These are phyloP conservation scores for Arachnomyces sp. DNA, from an alignment of 2,329 filamentous ascomycete species.

Conservation along the genomic window DNA sequence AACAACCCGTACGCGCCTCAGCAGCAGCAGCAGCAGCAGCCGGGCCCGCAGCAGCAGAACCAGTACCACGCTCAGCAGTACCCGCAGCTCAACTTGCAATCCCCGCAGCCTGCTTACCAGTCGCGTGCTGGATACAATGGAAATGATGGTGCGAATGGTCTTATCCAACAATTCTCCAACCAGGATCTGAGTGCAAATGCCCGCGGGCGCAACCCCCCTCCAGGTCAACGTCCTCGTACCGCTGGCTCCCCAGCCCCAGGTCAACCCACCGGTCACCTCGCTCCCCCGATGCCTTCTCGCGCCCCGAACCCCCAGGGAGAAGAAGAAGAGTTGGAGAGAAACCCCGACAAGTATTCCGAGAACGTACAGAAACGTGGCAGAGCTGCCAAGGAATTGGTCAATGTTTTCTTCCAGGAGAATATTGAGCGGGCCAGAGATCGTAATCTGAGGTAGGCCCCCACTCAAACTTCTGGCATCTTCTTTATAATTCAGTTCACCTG, in stretches of 20 bases:
- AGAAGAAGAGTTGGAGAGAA: conserved; percentile 64
- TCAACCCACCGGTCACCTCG: conserved; percentile 56
- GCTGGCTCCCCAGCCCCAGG: conserved; percentile 55
- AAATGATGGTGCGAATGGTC: conserved; percentile 79
- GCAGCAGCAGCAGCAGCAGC: conserved; percentile 39
- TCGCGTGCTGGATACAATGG: conserved; percentile 43
- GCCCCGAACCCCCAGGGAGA: conserved; percentile 48
- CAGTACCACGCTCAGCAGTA: conserved; percentile 44
- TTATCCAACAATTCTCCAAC: conserved; percentile 93
- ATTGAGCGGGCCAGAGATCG: conserved; percentile 91
- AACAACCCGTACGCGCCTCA: conserved; percentile 48
- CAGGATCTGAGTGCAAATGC: conserved; percentile 76
- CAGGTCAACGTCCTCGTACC: conserved; percentile 68
- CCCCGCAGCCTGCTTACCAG: conserved; percentile 47
- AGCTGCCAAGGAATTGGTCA: conserved; percentile 56
- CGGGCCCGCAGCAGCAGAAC: conserved; percentile 30
- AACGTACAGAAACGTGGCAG: conserved; percentile 68
- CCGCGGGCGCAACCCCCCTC: conserved; percentile 59
- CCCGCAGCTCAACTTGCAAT: conserved; percentile 45
- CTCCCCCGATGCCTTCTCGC: conserved; percentile 57
- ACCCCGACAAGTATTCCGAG: conserved; percentile 80
- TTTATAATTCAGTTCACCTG: conserved; percentile 4
- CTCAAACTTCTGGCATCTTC: not conserved
- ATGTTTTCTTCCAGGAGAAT: conserved; percentile 93
- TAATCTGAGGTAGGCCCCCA: conserved; percentile 67